A percentile compares a stretch with the other conserved stretches of the same genome.
phyloP scores from a whole-genome alignment of 148 eudicot genomes.

The Beta vulgaris region DNA sequence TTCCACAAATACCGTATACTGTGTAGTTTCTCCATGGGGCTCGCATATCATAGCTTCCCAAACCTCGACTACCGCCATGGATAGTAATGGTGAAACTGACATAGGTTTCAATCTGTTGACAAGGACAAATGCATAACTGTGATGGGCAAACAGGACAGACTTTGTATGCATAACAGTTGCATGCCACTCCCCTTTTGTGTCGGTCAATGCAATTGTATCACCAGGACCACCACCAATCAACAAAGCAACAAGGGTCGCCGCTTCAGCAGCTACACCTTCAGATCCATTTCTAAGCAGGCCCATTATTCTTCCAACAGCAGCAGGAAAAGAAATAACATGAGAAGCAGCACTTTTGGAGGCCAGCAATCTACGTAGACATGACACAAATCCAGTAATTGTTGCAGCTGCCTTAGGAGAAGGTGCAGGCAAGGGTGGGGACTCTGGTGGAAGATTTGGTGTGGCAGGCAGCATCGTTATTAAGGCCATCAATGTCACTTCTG shows the following conservation, averaged over 20 bases:
- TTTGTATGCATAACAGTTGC: conserved; percentile 95
- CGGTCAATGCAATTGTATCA: conserved; percentile 58
- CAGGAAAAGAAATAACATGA: conserved; percentile 95
- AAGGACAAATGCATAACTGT: conserved; percentile 60
- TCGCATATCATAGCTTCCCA: conserved; percentile 98
- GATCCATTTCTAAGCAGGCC: conserved; percentile 98
- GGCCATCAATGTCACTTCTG: conserved; percentile 98
- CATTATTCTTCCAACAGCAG: conserved; percentile 98
- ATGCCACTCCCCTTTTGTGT: conserved; percentile 90
- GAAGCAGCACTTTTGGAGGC: conserved; percentile 93
- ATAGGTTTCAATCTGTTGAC: conserved; percentile 88
- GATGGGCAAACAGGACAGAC: conserved; percentile 82
- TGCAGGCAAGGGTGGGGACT: conserved; percentile 86
- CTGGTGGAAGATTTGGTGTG: conserved; percentile 88
- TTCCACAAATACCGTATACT: conserved; percentile 89
- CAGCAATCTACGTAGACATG: conserved; percentile 82
- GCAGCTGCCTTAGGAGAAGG: conserved; percentile 99
- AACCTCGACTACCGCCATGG: conserved; percentile 93
- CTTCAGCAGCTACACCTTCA: conserved; percentile 90
- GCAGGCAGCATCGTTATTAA: conserved; percentile 94
- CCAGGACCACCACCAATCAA: conserved; percentile 98
- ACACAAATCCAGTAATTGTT: conserved; percentile 81
- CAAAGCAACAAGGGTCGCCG: conserved; percentile 78
- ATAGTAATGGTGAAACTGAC: conserved; percentile 89
- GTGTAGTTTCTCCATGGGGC: conserved; percentile 96